These are phyloP conservation scores for Hibiscus trionum DNA, from an alignment of 345 rosid genomes.

Conservation along the genomic window DNA sequence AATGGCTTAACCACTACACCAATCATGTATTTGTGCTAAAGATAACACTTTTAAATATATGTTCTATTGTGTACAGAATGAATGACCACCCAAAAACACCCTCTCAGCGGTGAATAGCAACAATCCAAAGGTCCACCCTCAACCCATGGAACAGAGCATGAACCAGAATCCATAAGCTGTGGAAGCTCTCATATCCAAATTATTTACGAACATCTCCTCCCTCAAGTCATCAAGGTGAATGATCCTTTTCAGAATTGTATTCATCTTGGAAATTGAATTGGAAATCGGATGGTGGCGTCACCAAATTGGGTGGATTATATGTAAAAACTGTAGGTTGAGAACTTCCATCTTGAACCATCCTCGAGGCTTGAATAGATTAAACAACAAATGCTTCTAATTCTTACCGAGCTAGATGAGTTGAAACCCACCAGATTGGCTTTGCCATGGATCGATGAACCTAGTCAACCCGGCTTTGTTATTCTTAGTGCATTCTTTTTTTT, in stretches of 20 bases:
- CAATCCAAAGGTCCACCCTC: too few relatives aligned
- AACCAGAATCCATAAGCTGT: too few relatives aligned
- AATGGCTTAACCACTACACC: too few relatives aligned
- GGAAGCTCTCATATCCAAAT: too few relatives aligned
- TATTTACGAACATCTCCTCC: too few relatives aligned
- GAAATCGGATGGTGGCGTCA: background rate
- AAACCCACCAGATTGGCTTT: background rate
- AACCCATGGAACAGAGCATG: too few relatives aligned
- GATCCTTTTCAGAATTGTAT: background rate
- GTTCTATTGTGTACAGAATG: too few relatives aligned
- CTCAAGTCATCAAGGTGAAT: constrained; percentile 1
- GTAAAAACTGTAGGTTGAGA: background rate
- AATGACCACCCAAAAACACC: too few relatives aligned
- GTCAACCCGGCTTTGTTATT: background rate
- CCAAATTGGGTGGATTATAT: background rate
- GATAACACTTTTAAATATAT: too few relatives aligned
- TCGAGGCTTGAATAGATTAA: background rate
- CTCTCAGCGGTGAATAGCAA: too few relatives aligned
- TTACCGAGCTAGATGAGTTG: background rate
- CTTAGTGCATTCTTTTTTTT: background rate
- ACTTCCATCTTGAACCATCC: background rate
- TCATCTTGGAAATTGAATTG: background rate
- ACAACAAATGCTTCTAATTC: background rate
- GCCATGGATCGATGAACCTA: background rate
- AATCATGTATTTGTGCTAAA: too few relatives aligned